A percentile compares a stretch with the other conserved stretches of the same genome.
These are phyloP conservation scores for Pelargonium cotyledonis DNA, from an alignment of 441 rosid species.

Conservation along the genomic window DNA sequence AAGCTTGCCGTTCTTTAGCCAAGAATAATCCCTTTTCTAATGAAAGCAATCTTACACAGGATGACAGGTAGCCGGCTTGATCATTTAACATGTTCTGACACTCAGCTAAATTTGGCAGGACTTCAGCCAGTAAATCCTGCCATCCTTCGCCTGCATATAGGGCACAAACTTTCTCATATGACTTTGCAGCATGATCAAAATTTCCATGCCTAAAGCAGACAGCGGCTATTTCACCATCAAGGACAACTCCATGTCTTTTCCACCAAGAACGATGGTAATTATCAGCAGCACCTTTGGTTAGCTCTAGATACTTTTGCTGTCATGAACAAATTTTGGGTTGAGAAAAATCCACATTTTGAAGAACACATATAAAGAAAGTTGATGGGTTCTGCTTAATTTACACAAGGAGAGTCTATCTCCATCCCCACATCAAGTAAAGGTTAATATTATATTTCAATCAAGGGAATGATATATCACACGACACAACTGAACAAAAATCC, in stretches of 20 bases:
- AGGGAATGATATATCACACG: not conserved
- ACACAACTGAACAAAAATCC: not conserved
- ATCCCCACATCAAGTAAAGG: not conserved
- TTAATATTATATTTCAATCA: slow-evolving; percentile 1
- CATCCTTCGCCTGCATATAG: slow-evolving; percentile 96
- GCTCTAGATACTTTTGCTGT: slow-evolving; percentile 82
- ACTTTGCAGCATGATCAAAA: slow-evolving; percentile 91
- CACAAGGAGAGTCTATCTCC: not conserved
- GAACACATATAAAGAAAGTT: not conserved
- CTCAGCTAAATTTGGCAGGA: slow-evolving; percentile 87
- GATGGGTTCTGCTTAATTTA: not conserved
- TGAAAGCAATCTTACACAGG: slow-evolving; percentile 87
- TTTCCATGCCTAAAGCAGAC: slow-evolving; percentile 85
- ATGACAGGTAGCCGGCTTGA: slow-evolving; percentile 90
- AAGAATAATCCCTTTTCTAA: slow-evolving; percentile 81
- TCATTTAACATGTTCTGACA: slow-evolving; percentile 92
- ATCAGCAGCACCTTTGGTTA: slow-evolving; percentile 94
- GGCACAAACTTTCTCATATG: slow-evolving; percentile 95
- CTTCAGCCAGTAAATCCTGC: slow-evolving; percentile 94
- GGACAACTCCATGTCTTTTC: slow-evolving; percentile 98
- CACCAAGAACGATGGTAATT: slow-evolving; percentile 96
- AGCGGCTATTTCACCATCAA: slow-evolving; percentile 98
- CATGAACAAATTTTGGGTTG: slow-evolving; percentile 27
- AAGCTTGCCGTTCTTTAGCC: slow-evolving; percentile 84
- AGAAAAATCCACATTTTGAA: slow-evolving; percentile 2